Percentiles rank a stretch among this genome's conserved stretches.
phyloP scores from a whole-genome alignment of 345 rosid species.

The Mallotus nudiflorus region DNA sequence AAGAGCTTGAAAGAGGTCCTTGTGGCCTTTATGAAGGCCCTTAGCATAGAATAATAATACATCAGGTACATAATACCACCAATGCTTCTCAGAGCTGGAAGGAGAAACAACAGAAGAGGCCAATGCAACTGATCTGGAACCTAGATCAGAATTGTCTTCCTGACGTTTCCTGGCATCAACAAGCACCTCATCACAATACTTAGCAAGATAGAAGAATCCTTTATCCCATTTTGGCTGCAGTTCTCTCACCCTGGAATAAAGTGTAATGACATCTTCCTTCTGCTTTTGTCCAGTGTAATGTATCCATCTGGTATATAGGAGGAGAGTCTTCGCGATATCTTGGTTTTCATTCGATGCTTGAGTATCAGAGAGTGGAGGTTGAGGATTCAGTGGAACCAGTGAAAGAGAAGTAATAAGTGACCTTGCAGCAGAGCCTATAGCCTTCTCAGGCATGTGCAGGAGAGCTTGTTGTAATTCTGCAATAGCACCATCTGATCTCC shows the following conservation, averaged over 20 bases:
- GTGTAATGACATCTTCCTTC: conserved; percentile 88
- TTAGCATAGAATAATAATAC: conserved; percentile 84
- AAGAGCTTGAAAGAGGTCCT: conserved; percentile 94
- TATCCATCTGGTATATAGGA: conserved; percentile 88
- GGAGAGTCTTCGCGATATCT: conserved; percentile 87
- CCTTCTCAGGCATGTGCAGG: conserved; percentile 81
- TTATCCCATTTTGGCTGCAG: conserved; percentile 92
- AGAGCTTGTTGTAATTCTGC: conserved; percentile 88
- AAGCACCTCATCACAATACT: conserved; percentile 90
- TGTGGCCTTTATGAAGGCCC: conserved; percentile 94
- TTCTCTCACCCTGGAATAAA: conserved; percentile 82
- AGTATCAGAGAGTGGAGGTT: conserved; percentile 51
- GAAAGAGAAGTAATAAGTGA: conserved; percentile 75
- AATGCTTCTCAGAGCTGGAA: conserved; percentile 58
- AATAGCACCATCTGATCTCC: conserved; percentile 89
- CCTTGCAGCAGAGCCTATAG: conserved; percentile 68
- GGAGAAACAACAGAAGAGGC: too few species aligned
- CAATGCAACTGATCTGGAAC: conserved; percentile 38
- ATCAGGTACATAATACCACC: conserved; percentile 78
- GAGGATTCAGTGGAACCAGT: conserved; percentile 64
- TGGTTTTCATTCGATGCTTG: conserved; percentile 61
- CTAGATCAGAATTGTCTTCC: conserved; percentile 65
- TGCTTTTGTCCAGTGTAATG: conserved; percentile 92
- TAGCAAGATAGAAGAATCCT: conserved; percentile 90
- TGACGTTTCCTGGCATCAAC: conserved; percentile 93